A percentile compares a stretch with the other conserved stretches of the same genome.
Evolutionary conservation across 306 rosid genomes (phyloP).

Genomic region (Corylus heterophylla): DNA sequence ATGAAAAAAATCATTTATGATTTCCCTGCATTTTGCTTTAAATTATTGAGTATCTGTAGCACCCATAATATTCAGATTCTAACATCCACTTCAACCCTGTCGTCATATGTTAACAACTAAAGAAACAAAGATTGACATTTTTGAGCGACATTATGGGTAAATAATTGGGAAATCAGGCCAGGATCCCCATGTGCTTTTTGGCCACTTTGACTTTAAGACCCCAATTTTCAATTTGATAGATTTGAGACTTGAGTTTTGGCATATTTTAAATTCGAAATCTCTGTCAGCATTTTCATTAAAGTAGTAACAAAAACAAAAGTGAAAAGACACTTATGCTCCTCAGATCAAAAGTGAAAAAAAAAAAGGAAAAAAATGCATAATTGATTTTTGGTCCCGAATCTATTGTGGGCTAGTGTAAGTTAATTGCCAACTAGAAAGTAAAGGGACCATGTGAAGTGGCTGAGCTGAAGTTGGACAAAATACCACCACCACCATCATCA

Average conservation of each 20-base stretch:
- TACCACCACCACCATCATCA: slow-evolving; percentile 37
- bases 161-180: too few species aligned
- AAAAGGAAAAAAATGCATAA: neutral
- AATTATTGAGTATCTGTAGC: neutral
- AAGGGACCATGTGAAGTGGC: slow-evolving; percentile 49
- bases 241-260: too few species aligned
- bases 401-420: slow-evolving; percentile 27
- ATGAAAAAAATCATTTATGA: neutral
- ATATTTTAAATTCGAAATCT: too few species aligned
- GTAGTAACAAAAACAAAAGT: too few species aligned
- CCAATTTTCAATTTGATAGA: too few species aligned
- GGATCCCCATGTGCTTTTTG: too few species aligned
- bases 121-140: neutral
- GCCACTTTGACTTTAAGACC: too few species aligned
- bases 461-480: slow-evolving; percentile 51
- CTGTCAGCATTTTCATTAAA: too few species aligned
- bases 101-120: neutral
- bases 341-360: too few species aligned
- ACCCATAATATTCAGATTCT: neutral
- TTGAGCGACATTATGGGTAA: neutral
- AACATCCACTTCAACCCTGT: neutral
- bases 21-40: neutral
- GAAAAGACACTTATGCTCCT: too few species aligned
- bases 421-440: slow-evolving; percentile 29
- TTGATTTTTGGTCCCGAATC: slow-evolving; percentile 30